Base-by-base conservation (phyloP, 306 rosid genomes). In the Erythrophleum fordii region DNA sequence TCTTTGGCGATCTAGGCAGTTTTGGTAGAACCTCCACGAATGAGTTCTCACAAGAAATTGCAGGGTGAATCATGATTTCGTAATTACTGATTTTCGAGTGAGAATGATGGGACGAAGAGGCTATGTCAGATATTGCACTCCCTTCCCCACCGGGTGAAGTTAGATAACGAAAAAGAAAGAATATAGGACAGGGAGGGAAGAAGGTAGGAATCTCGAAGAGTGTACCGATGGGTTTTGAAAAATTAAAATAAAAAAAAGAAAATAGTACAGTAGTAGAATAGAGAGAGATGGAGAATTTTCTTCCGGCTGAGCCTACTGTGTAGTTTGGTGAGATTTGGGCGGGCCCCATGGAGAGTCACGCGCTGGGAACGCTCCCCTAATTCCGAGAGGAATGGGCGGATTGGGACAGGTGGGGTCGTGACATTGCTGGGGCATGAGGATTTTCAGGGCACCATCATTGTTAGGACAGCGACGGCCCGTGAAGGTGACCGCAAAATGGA, bases 121-220 rank as follows among this genome's bases (percentile, higher is more conserved):
- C 20, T 28, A 46, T 58, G 68, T 2, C 16, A 64, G 18, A 35
- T 18, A 64, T 17, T 2, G 23, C 48, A 45, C 23, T 34, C 18
- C 46, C 29, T 0, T 11, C 2, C 20, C 20, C 12, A 1, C 20
- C 23, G 8, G 14, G n/a, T 41, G 76, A 35, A 20, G 68, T 56
- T 28, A 22, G 22, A 28, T 14, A 14, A 61, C 1, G 45, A 16
- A 41, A 37, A 62, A 8, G 69, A 31, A 6, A 75, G 72, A 82
- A 55, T 44, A 64, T n/a, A n/a, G 49, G 58, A 23, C 16, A 65
- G 0, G 26, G 28, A 58, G 22, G 42, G 41, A 77, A 9, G 59
- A 59, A 18, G 48, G 44, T 89, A 89, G 91, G 90, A 79, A 88
- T 89, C 91, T 83, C 73, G 94, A 92, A 86, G 86, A 77, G 82